Percentiles rank a stretch among this genome's conserved stretches.
phyloP scores from a whole-genome alignment of 2,329 filamentous ascomycete species.

The Cladosporium austrohemisphaericum region DNA sequence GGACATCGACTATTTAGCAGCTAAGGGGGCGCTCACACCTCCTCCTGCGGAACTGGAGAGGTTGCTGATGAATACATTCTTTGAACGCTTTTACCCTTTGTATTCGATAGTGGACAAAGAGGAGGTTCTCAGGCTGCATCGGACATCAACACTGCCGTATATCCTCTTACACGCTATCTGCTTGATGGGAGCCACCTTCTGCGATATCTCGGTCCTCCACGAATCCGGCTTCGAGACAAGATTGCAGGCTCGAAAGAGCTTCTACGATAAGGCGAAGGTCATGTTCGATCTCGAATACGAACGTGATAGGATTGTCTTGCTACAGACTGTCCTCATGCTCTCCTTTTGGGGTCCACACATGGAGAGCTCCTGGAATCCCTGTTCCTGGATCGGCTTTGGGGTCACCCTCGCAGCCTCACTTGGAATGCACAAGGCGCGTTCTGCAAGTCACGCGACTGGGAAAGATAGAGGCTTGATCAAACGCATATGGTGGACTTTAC shows the following conservation, averaged over 20 bases:
- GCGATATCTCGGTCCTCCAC: background rate
- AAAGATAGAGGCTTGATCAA: conserved; percentile 20
- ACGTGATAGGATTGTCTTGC: conserved; percentile 19
- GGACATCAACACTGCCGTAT: background rate
- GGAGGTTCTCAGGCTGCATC: background rate
- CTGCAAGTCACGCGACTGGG: conserved; percentile 15
- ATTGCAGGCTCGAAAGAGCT: background rate
- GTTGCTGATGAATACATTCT: background rate
- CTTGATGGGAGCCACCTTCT: background rate
- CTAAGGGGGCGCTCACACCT: background rate
- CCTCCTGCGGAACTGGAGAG: background rate
- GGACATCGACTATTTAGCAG: background rate
- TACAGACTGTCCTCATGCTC: conserved; percentile 21
- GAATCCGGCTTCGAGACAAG: background rate
- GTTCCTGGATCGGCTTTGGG: conserved; percentile 20
- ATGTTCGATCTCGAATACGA: conserved; percentile 22
- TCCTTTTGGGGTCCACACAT: conserved; percentile 20
- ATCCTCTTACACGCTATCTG: background rate
- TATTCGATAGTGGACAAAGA: background rate
- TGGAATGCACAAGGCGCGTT: conserved; percentile 19
- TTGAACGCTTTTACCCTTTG: background rate
- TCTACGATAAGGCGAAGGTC: conserved; percentile 17
- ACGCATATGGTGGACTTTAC: conserved; percentile 21
- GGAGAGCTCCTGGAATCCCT: conserved; percentile 23
- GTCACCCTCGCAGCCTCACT: conserved; percentile 24